Percentiles rank a stretch among this genome's conserved stretches.
phyloP scores from a whole-genome alignment of 106 monocot genomes.

The Allium cepa region DNA sequence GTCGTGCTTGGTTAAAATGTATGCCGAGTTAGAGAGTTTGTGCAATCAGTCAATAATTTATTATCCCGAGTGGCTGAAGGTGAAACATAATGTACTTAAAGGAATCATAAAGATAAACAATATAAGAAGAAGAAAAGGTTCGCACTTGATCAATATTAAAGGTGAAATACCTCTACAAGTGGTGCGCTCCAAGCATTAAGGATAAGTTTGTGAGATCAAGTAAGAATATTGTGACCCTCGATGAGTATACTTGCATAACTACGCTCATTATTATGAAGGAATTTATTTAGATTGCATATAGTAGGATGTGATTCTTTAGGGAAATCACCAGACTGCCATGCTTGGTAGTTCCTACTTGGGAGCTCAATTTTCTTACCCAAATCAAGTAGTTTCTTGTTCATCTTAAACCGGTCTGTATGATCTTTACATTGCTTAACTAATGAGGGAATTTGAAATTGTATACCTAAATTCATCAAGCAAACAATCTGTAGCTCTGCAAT shows the following conservation, averaged over 20 bases:
- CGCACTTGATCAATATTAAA: no score
- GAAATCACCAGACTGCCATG: slow-evolving; percentile 31
- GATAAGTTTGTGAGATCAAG: slow-evolving; percentile 62
- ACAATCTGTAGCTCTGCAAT: slow-evolving; percentile 47
- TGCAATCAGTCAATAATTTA: no score
- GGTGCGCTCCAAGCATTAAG: slow-evolving; percentile 79
- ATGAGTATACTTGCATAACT: slow-evolving; percentile 71
- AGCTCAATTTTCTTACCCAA: slow-evolving; percentile 58
- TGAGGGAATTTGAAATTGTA: no score
- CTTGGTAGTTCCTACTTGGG: slow-evolving; percentile 11
- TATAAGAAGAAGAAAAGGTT: neutral
- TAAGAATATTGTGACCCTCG: no score
- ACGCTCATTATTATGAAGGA: slow-evolving; percentile 46
- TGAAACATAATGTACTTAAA: no score
- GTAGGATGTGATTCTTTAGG: slow-evolving; percentile 41
- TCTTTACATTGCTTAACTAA: no score
- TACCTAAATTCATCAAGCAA: no score
- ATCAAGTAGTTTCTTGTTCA: no score
- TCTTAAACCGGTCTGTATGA: no score
- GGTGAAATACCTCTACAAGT: slow-evolving; percentile 79
- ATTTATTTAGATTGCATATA: slow-evolving; percentile 50
- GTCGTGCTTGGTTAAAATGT: neutral
- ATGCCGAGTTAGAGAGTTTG: no score
- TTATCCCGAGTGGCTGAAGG: no score
- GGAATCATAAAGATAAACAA: neutral